These are phyloP conservation scores for Backusella westeae DNA, from an alignment of 192 early-diverging fungal genomes.

Conservation along the genomic window DNA sequence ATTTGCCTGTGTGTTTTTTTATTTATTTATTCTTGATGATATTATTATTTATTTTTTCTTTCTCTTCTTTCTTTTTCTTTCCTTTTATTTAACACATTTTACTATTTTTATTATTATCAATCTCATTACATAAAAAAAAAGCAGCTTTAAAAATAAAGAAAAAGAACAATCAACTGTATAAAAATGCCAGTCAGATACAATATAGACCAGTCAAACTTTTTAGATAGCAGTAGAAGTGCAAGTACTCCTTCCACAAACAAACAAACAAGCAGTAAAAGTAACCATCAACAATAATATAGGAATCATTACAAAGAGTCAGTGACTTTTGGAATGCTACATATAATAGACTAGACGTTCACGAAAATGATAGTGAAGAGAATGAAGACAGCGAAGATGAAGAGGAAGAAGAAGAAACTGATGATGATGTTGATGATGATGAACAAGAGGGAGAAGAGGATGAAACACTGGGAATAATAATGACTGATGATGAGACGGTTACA, in stretches of 20 bases:
- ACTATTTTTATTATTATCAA: no score
- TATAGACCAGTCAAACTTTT: neutral
- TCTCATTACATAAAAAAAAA: neutral
- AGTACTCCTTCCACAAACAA: neutral
- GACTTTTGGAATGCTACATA: neutral
- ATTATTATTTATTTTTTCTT: no score
- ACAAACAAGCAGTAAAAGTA: neutral
- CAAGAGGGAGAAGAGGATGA: neutral
- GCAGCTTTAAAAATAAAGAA: neutral
- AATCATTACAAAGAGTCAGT: neutral
- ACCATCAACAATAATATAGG: neutral
- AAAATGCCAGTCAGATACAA: neutral
- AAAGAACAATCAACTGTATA: neutral
- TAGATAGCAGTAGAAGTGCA: neutral
- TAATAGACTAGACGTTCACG: neutral
- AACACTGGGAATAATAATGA: neutral
- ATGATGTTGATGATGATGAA: neutral
- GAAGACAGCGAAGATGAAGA: neutral
- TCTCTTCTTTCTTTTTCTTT: no score
- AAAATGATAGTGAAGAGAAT: neutral
- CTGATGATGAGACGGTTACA: conserved; percentile 8
- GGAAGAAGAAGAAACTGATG: neutral
- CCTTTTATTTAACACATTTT: no score
- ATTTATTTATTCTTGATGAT: neutral
- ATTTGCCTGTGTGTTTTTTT: neutral